Conservation (phyloP, 345 rosid genomes). For the Populus tremula region DNA sequence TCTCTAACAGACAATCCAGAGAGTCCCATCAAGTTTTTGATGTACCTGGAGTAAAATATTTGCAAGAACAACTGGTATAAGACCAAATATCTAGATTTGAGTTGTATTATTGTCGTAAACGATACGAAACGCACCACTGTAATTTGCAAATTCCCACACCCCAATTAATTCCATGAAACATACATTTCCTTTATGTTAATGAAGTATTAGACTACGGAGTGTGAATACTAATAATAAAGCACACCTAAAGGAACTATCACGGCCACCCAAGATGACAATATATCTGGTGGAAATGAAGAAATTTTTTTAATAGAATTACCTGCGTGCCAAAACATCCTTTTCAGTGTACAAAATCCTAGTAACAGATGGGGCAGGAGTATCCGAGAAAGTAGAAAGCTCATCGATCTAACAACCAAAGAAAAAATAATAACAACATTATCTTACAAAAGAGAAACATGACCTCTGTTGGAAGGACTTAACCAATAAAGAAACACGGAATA, state of each 20-base stretch:
- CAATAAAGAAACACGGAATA: background rate
- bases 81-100: no score
- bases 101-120: no score
- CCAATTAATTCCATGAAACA: no score
- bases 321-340: constrained; percentile 74
- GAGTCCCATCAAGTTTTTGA: constrained; percentile 72
- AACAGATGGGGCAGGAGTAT: constrained; percentile 80
- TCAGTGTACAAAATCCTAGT: constrained; percentile 80
- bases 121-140: no score
- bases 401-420: constrained; percentile 51
- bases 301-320: constrained; percentile 33
- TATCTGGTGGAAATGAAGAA: background rate
- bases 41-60: constrained; percentile 45
- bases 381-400: constrained; percentile 78
- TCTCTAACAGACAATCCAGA: constrained; percentile 79
- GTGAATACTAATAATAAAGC: background rate
- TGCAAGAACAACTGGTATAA: background rate
- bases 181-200: background rate
- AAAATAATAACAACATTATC: background rate
- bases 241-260: no score
- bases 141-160: background rate
- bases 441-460: background rate
- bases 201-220: background rate
- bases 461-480: background rate
- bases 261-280: background rate